A percentile compares a stretch with the other conserved stretches of the same genome.
Conservation (phyloP, 2,329 filamentous ascomycete species). For the Exophiala spinifera region DNA sequence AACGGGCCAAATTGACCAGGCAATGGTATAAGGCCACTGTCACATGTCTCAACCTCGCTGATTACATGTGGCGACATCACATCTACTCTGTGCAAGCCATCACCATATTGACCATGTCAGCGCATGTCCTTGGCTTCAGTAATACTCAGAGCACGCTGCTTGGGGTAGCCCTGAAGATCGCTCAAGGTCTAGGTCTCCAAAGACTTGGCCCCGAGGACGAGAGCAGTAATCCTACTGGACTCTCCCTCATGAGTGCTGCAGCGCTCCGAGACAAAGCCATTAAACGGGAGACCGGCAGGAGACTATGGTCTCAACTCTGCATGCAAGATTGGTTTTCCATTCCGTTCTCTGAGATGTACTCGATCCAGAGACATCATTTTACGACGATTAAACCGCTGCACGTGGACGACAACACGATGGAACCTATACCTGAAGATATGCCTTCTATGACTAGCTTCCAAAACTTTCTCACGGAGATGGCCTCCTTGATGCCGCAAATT, state of each 20-base stretch:
- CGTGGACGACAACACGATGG: slow-evolving; percentile 38
- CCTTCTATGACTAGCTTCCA: slow-evolving; percentile 38
- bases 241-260: slow-evolving; percentile 2
- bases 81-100: slow-evolving; percentile 48
- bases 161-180: slow-evolving; percentile 46
- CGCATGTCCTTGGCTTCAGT: slow-evolving; percentile 50
- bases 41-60: slow-evolving; percentile 45
- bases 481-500: slow-evolving; percentile 38
- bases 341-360: slow-evolving; percentile 41
- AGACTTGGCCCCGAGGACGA: slow-evolving; percentile 34
- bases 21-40: slow-evolving; percentile 48
- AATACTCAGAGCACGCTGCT: slow-evolving; percentile 49
- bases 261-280: slow-evolving; percentile 23
- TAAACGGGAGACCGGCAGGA: slow-evolving; percentile 37
- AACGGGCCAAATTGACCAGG: slow-evolving; percentile 43
- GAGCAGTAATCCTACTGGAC: slow-evolving; percentile 12
- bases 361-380: slow-evolving; percentile 37
- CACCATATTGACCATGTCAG: slow-evolving; percentile 46
- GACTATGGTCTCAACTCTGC: slow-evolving; percentile 39
- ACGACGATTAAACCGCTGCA: slow-evolving; percentile 35
- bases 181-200: slow-evolving; percentile 48
- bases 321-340: slow-evolving; percentile 46
- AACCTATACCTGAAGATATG: slow-evolving; percentile 17
- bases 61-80: slow-evolving; percentile 45
- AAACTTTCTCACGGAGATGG: slow-evolving; percentile 38